phyloP scores from a whole-genome alignment of 345 rosid genomes.

The Eucalyptus curtisii region DNA sequence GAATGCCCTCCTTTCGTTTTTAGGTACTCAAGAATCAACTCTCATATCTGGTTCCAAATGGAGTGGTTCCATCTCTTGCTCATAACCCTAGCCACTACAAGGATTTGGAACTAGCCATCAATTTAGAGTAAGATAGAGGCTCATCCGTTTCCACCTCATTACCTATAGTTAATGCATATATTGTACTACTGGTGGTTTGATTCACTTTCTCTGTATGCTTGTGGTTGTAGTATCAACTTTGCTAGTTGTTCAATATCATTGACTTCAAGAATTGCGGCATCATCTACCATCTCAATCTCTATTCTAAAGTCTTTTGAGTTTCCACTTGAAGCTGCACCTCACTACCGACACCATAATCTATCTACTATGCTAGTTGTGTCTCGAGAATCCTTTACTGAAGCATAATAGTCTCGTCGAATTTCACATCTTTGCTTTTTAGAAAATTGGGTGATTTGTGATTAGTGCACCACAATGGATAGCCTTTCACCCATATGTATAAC shows the following conservation, averaged over 20 bases:
- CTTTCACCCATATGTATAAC: neutral
- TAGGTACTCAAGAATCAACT: neutral
- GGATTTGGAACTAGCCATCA: neutral
- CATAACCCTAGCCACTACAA: neutral
- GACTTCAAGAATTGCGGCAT: no score
- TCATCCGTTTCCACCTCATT: fast-evolving
- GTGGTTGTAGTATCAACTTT: neutral
- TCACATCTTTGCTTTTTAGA: fast-evolving
- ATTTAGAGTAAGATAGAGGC: no score
- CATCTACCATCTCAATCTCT: no score
- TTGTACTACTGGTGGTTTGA: neutral
- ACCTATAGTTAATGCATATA: no score
- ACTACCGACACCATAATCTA: neutral
- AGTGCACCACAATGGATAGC: neutral
- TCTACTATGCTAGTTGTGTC: neutral
- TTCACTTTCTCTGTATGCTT: neutral
- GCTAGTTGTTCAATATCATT: neutral
- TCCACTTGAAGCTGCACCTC: neutral
- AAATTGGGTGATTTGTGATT: neutral
- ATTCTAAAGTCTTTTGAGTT: neutral
- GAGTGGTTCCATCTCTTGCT: neutral
- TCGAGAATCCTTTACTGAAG: neutral
- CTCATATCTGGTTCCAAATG: fast-evolving
- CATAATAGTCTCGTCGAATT: fast-evolving
- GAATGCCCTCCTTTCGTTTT: neutral